These are phyloP conservation scores for Immersiporthe knoxdaviesiana DNA, from an alignment of 2,329 filamentous ascomycete genomes.

Conservation along the genomic window DNA sequence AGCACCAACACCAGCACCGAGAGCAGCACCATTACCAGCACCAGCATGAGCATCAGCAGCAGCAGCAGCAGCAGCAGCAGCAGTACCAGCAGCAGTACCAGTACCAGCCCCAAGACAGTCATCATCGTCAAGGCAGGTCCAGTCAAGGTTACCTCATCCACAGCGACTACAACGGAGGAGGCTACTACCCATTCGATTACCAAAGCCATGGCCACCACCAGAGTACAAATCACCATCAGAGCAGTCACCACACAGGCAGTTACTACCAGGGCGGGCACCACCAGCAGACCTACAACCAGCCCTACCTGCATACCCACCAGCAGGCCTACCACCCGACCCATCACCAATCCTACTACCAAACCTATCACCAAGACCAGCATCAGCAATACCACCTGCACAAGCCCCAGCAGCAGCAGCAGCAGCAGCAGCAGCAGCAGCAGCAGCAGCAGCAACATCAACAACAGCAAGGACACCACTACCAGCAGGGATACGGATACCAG, in stretches of 20 bases:
- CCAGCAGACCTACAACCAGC: background rate
- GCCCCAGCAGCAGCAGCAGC: conserved; percentile 13
- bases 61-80: background rate
- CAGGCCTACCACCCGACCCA: background rate
- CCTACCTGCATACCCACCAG: no score
- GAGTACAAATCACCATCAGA: background rate
- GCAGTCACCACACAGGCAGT: background rate
- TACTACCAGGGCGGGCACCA: background rate
- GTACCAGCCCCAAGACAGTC: background rate
- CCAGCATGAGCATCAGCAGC: no score
- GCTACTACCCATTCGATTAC: no score
- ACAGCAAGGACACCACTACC: conserved; percentile 10
- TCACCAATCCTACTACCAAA: background rate
- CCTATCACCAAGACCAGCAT: background rate
- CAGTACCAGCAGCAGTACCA: background rate
- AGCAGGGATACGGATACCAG: conserved; percentile 14
- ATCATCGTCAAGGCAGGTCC: no score
- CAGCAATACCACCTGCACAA: conserved; percentile 8
- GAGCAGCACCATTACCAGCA: background rate
- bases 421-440: conserved; percentile 3
- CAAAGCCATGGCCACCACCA: background rate
- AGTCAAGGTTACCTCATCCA: no score
- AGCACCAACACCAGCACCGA: no score
- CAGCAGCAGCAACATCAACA: conserved; percentile 2
- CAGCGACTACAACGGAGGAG: no score